Conservation (phyloP, 345 rosid genomes). For the Lumnitzera littorea region DNA sequence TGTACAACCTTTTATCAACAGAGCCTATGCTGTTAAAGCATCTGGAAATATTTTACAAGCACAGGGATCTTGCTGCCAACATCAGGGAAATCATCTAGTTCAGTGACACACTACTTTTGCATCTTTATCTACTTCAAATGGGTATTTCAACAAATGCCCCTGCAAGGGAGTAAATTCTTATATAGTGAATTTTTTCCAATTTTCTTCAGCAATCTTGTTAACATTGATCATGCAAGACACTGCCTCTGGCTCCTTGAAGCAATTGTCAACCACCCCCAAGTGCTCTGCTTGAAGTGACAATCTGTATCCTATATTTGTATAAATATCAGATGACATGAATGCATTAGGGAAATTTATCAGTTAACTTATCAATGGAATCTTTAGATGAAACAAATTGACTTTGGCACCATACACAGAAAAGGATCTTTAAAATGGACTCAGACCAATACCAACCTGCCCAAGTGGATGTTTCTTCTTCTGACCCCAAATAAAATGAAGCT, state of each 20-base stretch:
- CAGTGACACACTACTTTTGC: conserved; percentile 53
- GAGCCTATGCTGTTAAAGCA: conserved; percentile 52
- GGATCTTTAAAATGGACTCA: neutral
- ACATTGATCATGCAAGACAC: conserved; percentile 52
- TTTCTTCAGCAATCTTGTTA: conserved; percentile 60
- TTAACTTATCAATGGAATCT: no score
- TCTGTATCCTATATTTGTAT: conserved; percentile 70
- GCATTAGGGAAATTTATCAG: no score
- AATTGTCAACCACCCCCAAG: conserved; percentile 36
- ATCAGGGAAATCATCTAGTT: conserved; percentile 66
- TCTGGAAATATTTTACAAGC: conserved; percentile 61
- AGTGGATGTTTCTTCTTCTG: conserved; percentile 43
- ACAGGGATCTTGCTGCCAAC: conserved; percentile 75
- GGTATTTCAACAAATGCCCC: conserved; percentile 73
- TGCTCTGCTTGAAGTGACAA: conserved; percentile 95
- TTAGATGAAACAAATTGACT: no score
- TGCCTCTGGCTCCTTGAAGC: conserved; percentile 45
- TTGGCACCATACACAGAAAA: neutral
- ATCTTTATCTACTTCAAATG: conserved; percentile 36
- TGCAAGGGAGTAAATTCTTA: conserved; percentile 37
- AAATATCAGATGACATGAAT: no score
- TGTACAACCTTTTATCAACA: no score
- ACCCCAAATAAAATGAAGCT: conserved; percentile 56
- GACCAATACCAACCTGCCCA: conserved; percentile 46
- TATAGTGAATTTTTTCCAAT: conserved; percentile 52